Conservation (phyloP, 352 stramenopile species). For the Aphanomyces invadans region DNA sequence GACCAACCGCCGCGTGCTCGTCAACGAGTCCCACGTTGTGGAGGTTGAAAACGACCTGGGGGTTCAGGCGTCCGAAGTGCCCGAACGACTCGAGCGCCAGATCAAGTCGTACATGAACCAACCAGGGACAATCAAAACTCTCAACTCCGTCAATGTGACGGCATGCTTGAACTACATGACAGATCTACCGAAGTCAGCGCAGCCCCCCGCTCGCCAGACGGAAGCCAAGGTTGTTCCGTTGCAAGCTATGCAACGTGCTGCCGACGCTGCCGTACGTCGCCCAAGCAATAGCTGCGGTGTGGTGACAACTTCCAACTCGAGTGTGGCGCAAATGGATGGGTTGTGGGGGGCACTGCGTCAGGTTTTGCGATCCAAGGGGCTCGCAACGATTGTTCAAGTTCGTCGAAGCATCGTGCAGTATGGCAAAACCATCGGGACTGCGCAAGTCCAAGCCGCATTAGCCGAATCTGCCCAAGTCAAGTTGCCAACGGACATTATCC, state of each 20-base stretch:
- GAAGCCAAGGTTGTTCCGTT: slow-evolving; percentile 11
- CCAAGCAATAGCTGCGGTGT: background rate
- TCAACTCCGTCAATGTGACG: slow-evolving; percentile 23
- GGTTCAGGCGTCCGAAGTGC: slow-evolving; percentile 36
- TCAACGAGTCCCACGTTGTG: slow-evolving; percentile 65
- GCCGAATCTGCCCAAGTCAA: background rate
- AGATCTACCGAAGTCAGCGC: background rate
- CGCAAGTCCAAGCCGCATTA: slow-evolving; percentile 13
- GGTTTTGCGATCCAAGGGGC: background rate
- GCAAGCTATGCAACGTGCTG: background rate
- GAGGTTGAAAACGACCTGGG: slow-evolving; percentile 66
- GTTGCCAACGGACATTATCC: background rate
- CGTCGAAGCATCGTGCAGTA: background rate
- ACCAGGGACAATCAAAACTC: slow-evolving; percentile 22
- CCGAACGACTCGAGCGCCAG: slow-evolving; percentile 43
- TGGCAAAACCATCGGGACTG: slow-evolving; percentile 14
- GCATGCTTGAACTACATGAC: slow-evolving; percentile 22
- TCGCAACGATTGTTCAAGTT: slow-evolving; percentile 5
- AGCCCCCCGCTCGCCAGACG: background rate
- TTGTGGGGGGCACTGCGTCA: slow-evolving; percentile 20
- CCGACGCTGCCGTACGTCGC: background rate
- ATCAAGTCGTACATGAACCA: slow-evolving; percentile 26
- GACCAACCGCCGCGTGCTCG: slow-evolving; percentile 63
- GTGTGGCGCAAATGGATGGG: slow-evolving; percentile 1
- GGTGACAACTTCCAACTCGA: background rate